Conservation (phyloP, 2,329 filamentous ascomycete genomes). For the Taxawa tesnikishii region DNA sequence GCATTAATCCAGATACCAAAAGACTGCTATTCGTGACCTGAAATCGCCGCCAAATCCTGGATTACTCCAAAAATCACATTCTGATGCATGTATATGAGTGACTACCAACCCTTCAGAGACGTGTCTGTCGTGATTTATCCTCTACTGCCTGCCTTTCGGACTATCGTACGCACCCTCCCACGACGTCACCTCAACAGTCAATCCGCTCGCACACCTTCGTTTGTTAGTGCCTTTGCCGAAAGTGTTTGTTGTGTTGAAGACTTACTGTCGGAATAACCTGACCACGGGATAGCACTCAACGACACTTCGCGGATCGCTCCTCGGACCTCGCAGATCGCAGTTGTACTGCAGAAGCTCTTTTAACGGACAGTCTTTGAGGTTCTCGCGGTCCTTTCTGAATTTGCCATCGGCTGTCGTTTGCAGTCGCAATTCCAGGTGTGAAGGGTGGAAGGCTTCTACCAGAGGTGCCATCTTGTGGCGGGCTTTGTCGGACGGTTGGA, state of each 20-base stretch:
- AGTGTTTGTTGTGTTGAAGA: conserved; percentile 7
- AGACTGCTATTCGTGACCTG: no score
- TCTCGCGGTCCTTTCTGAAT: conserved; percentile 37
- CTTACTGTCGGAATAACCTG: conserved; percentile 46
- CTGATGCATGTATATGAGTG: no score
- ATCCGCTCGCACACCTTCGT: conserved; percentile 37
- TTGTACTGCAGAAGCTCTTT: conserved; percentile 51
- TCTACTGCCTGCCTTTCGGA: no score
- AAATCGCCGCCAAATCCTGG: no score
- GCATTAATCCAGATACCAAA: no score
- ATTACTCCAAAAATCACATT: no score
- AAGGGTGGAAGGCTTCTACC: conserved; percentile 39
- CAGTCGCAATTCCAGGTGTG: conserved; percentile 37
- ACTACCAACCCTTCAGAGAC: no score
- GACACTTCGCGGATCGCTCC: conserved; percentile 25
- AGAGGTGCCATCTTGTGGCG: conserved; percentile 41
- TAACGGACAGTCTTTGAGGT: conserved; percentile 43
- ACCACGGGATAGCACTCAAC: conserved; percentile 45
- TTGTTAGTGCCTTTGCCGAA: no score
- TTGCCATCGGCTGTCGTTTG: conserved; percentile 39
- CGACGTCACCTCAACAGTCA: conserved; percentile 50
- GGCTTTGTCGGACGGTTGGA: neutral
- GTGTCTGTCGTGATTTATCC: no score
- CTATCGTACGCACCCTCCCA: conserved; percentile 37
- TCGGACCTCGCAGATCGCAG: conserved; percentile 40